A percentile compares a stretch with the other conserved stretches of the same genome.
Conservation (phyloP, 306 rosid genomes). For the Quercus wislizeni region DNA sequence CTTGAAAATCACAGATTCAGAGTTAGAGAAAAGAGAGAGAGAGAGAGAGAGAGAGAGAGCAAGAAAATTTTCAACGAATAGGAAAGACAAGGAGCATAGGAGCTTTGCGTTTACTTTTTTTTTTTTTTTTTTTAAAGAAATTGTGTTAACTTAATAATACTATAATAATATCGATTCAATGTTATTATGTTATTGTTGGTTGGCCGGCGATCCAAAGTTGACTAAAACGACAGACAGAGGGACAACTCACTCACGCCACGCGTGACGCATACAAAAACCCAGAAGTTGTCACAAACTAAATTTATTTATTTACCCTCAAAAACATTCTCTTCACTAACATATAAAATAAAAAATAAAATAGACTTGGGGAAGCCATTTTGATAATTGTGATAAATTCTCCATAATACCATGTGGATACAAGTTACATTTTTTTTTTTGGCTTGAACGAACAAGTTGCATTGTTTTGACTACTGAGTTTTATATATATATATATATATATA, state of each 20-base stretch:
- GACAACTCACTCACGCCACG: conserved; percentile 13
- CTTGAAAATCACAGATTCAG: conserved; percentile 27
- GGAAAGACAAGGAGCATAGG: neutral
- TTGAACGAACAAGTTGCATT: no score
- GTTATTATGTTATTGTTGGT: conserved; percentile 11
- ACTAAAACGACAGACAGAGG: conserved; percentile 35
- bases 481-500: no score
- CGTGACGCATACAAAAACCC: neutral
- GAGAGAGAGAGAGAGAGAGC: neutral
- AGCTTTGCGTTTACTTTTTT: neutral
- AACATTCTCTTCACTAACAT: no score
- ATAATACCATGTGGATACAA: no score
- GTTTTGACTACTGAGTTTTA: no score
- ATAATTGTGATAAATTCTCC: no score
- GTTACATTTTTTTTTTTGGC: no score
- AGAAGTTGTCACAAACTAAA: conserved; percentile 25
- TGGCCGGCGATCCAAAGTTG: conserved; percentile 40
- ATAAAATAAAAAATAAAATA: no score
- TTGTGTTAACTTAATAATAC: neutral
- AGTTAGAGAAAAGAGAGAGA: neutral
- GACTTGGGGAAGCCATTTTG: no score
- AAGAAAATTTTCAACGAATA: neutral
- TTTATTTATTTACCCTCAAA: no score
- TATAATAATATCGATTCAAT: neutral
- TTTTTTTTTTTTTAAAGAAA: no score